Evolutionary conservation across 1,139 yeast genomes (phyloP), one percentile per base, ranked within the genome.

Genomic region (Blastobotrys serpentis): DNA sequence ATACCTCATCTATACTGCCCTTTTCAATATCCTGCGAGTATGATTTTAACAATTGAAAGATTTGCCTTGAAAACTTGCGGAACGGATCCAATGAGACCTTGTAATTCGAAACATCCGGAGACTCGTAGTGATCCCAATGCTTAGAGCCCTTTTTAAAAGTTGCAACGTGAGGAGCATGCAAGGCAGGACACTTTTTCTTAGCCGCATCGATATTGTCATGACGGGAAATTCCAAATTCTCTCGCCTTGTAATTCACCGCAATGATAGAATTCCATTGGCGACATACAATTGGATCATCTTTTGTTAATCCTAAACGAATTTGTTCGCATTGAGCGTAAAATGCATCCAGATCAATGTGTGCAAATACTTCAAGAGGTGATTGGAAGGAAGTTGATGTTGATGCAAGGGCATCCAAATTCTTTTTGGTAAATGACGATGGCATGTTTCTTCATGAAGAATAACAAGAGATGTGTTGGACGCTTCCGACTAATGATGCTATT

Each of bases 1-100:
- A 92, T 43, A 92, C 84, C 67, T 92, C 98, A 67, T 92, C 98
- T 13, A 90, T 94, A 67, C 97, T 89, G 0, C 97, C 98, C 68
- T 90, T 90, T 62, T 92, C 96, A 1, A 89, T 87, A 8, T 57
- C 54, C 1, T 43, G 36, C 34, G 63, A 60, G 50, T 65, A 66
- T 16, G 65, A 58, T 42, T 71, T 70, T 57, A 92, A 76, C 0
- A 90, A 70, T 42, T 77, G 73, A 60, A 89, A 73, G 52, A 92
- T 84, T 66, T 85, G 86, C 19, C 96, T 71, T 54, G 95, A 84
- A 60, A 88, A 96, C 51, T 95, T 68, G 51, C 98, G 72, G 63
- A 90, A 92, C 0, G 96, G 96, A 62, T 92, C 98, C 48, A 92
- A 70, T 4, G 94, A 82, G 6, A 92, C 97, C 65, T 92, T 92